Percentiles rank a stretch among this genome's conserved stretches.
These are phyloP conservation scores for Mortierella sp. DNA, from an alignment of 371 early-diverging fungal species.

Conservation along the genomic window DNA sequence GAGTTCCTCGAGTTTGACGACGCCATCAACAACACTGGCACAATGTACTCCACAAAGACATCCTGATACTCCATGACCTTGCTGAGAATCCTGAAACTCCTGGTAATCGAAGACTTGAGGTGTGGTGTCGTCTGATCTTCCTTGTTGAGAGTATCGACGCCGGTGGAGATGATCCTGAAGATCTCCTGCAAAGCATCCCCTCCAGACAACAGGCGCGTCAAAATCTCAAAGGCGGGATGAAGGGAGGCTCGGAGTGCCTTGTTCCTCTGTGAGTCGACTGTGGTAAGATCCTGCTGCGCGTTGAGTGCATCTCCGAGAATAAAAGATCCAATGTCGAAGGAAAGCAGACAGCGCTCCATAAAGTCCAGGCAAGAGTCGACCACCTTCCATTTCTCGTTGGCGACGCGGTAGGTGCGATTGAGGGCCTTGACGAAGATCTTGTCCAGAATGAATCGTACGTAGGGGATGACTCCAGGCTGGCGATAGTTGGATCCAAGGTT, in stretches of 20 bases:
- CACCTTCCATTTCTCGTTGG: slow-evolving; percentile 85
- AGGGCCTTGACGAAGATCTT: slow-evolving; percentile 81
- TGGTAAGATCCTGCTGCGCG: slow-evolving; percentile 33
- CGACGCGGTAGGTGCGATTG: slow-evolving; percentile 73
- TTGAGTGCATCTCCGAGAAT: slow-evolving; percentile 36
- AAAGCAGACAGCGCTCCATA: slow-evolving; percentile 83
- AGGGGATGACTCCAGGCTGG: slow-evolving; percentile 83
- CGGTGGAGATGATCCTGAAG: slow-evolving; percentile 73
- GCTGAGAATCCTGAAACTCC: slow-evolving; percentile 79
- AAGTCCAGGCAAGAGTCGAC: slow-evolving; percentile 79
- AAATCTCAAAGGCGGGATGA: slow-evolving; percentile 92
- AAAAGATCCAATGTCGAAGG: slow-evolving; percentile 74
- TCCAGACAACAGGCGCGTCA: slow-evolving; percentile 83
- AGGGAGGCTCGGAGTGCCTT: slow-evolving; percentile 48
- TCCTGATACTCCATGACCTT: slow-evolving; percentile 77
- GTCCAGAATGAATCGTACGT: slow-evolving; percentile 85
- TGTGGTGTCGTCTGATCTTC: slow-evolving; percentile 41
- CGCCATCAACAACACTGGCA: slow-evolving; percentile 64
- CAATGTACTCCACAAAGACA: slow-evolving; percentile 75
- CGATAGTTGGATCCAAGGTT: slow-evolving; percentile 69
- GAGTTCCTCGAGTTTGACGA: slow-evolving; percentile 22
- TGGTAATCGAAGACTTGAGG: slow-evolving; percentile 40
- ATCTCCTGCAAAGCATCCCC: slow-evolving; percentile 76
- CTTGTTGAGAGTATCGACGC: slow-evolving; percentile 68
- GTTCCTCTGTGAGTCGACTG: slow-evolving; percentile 41